phyloP scores from a whole-genome alignment of 2,329 filamentous ascomycete species.

The Epichloe uncinata region DNA sequence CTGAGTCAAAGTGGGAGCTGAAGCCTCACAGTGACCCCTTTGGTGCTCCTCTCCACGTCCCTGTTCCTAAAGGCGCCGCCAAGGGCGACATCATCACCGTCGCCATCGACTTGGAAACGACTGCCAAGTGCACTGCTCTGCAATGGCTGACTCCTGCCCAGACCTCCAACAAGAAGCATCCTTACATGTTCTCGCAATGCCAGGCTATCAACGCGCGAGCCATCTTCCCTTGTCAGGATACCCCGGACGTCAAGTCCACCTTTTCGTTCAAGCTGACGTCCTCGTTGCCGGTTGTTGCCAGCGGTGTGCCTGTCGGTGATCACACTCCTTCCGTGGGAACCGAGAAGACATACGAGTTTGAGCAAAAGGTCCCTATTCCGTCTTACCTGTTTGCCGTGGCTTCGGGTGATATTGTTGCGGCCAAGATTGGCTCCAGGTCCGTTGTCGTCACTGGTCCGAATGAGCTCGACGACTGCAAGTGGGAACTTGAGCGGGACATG shows the following conservation, averaged over 20 bases:
- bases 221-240: conserved; percentile 94
- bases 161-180: conserved; percentile 89
- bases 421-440: conserved; percentile 76
- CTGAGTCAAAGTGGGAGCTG: conserved; percentile 52
- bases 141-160: conserved; percentile 93
- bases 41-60: conserved; percentile 55
- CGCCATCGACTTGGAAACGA: conserved; percentile 64
- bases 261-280: conserved; percentile 82
- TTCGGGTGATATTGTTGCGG: conserved; percentile 69
- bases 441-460: conserved; percentile 80
- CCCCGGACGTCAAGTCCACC: conserved; percentile 93
- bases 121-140: conserved; percentile 75
- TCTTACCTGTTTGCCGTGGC: conserved; percentile 92
- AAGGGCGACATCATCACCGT: conserved; percentile 41
- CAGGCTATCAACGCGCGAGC: conserved; percentile 93
- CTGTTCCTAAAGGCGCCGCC: conserved; percentile 39
- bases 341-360: conserved; percentile 65
- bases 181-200: conserved; percentile 97
- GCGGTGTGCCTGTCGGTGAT: conserved; percentile 50
- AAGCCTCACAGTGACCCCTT: conserved; percentile 60
- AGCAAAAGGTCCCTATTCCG: conserved; percentile 85
- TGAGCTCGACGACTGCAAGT: conserved; percentile 69
- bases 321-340: conserved; percentile 30
- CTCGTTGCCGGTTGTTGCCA: conserved; percentile 79
- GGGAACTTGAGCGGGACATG: conserved; percentile 83